Evolutionary conservation across 2,329 filamentous ascomycete species (phyloP), one percentile per base, ranked within the genome.

Genomic region (Colletotrichum gigasporum): DNA sequence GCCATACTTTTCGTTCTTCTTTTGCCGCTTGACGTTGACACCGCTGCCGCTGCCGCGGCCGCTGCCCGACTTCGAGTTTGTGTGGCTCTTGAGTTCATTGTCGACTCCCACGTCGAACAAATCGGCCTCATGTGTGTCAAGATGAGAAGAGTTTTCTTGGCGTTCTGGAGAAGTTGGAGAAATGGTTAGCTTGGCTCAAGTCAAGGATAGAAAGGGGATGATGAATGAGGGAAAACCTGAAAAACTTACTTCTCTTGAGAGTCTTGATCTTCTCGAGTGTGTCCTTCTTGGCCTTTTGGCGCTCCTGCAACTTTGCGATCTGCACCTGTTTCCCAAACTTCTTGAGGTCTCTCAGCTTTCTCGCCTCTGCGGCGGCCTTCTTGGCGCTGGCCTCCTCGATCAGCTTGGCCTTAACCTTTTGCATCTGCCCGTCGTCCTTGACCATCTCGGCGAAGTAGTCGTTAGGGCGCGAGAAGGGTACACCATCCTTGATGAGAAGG

Each of bases 371-470:
- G 26, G 93, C 87, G 1, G 96, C 95, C 83, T 97, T 97, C 85
- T 97, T 97, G 66, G 89, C 85, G 10, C 95, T 92, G 0, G 95
- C 96, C 74, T 96, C 93, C 73, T 98, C 94, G 67, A 97, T 86
- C 72, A 98, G 83, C 85, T 96, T 97, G 73, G 90, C 88, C 85
- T 96, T 96, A 76, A 99, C 92, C 85, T 92, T 94, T 76, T 92
- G 92, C 96, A 99, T 99, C 79, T 97, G 96, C 72, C 96, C 95
- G 76, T 99, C 96, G 73, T 91, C 93, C 87, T 98, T 98, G 73
- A 97, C 90, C 94, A 98, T 99, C 84, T 99, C 96, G 44, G 96
- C 96, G 72, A 99, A 99, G 82, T 97, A 99, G 80, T 99, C 96
- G 59, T 88, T 90, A 3, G 96, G 96, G 9, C 96, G 87, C 26